phyloP scores from a whole-genome alignment of 768 basidiomycete genomes.

The Psilocybe subaeruginosa region DNA sequence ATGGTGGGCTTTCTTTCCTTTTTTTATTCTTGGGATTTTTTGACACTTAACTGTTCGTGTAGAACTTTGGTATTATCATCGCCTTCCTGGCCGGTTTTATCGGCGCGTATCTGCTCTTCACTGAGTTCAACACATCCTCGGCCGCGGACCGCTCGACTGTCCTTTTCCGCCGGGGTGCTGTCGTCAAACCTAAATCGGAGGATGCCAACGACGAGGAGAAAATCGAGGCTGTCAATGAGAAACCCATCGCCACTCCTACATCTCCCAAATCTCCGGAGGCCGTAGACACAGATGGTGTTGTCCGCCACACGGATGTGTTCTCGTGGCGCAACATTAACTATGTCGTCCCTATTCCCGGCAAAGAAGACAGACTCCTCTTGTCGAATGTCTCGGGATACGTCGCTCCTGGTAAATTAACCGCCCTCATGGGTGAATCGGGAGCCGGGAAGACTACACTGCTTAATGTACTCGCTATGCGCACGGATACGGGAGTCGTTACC shows the following conservation, averaged over 20 bases:
- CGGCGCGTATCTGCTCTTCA: slow-evolving; percentile 56
- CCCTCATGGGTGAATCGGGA: slow-evolving; percentile 69
- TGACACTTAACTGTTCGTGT: not conserved
- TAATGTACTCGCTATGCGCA: slow-evolving; percentile 58
- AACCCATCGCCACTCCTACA: slow-evolving; percentile 20
- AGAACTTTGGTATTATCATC: slow-evolving; percentile 73
- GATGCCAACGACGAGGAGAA: slow-evolving; percentile 26
- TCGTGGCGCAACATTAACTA: slow-evolving; percentile 82
- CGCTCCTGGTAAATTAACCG: slow-evolving; percentile 80
- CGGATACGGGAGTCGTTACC: slow-evolving; percentile 46
- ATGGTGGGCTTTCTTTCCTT: slow-evolving; percentile 30
- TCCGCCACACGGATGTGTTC: slow-evolving; percentile 60
- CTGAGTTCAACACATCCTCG: slow-evolving; percentile 53
- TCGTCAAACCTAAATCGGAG: slow-evolving; percentile 17
- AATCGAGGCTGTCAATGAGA: slow-evolving; percentile 13
- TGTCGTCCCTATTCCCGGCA: slow-evolving; percentile 59
- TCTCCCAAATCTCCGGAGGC: slow-evolving; percentile 16
- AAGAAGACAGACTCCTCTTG: slow-evolving; percentile 51
- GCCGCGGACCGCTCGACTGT: slow-evolving; percentile 43
- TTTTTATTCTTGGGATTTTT: slow-evolving; percentile 6
- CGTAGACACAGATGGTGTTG: not conserved
- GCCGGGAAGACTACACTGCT: slow-evolving; percentile 62
- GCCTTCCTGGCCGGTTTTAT: slow-evolving; percentile 59
- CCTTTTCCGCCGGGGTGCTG: slow-evolving; percentile 63
- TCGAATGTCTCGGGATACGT: slow-evolving; percentile 81